These are phyloP conservation scores for Panaeolus cyanescens DNA, from an alignment of 768 basidiomycete genomes.

Conservation along the genomic window DNA sequence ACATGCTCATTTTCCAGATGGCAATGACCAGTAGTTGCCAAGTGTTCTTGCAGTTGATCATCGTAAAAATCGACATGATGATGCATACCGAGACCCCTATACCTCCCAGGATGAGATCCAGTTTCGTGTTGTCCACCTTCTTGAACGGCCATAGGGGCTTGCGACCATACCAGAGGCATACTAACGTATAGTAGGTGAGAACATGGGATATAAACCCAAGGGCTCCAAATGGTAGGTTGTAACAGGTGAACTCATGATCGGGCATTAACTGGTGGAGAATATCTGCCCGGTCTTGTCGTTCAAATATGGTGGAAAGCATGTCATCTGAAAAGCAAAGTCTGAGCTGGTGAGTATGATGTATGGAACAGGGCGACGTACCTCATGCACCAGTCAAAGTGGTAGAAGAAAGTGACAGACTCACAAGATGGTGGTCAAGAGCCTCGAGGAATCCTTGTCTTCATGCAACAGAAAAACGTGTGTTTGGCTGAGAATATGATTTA, in stretches of 20 bases:
- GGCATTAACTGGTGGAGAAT: conserved; percentile 18
- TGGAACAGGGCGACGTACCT: neutral
- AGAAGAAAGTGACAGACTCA: neutral
- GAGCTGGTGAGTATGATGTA: neutral
- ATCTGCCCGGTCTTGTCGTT: conserved; percentile 4
- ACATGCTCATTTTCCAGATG: conserved; percentile 29
- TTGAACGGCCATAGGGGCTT: conserved; percentile 26
- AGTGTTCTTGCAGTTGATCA: conserved; percentile 24
- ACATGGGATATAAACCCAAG: conserved; percentile 27
- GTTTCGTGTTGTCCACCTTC: conserved; percentile 18
- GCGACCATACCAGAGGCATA: conserved; percentile 23
- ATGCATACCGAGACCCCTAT: conserved; percentile 21
- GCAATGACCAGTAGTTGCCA: conserved; percentile 28
- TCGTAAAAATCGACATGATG: conserved; percentile 25
- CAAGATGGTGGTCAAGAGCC: neutral
- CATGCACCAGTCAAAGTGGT: neutral
- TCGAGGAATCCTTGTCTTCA: neutral
- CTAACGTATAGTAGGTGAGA: conserved; percentile 26
- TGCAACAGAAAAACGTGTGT: neutral
- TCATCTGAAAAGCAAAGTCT: neutral
- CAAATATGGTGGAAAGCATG: neutral
- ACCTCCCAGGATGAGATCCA: conserved; percentile 22
- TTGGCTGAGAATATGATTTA: neutral
- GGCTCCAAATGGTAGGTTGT: conserved; percentile 26
- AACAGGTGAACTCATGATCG: conserved; percentile 22